A percentile compares a stretch with the other conserved stretches of the same genome.
phyloP scores from a whole-genome alignment of 805 yeast species.

The Metschnikowia lachancei region DNA sequence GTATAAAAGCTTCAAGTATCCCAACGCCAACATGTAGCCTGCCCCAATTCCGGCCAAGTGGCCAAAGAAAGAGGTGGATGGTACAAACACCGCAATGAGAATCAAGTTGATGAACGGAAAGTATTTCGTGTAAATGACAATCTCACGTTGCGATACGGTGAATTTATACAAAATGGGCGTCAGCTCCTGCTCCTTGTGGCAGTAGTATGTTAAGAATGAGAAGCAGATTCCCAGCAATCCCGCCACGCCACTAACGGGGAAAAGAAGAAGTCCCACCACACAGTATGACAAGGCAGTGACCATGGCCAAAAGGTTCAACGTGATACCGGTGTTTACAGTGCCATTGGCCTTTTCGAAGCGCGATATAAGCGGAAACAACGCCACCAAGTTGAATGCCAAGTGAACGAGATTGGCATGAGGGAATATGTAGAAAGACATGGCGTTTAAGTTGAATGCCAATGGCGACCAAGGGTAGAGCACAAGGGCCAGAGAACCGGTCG shows the following conservation, averaged over 20 bases:
- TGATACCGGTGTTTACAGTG: conserved; percentile 80
- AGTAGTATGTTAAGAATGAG: conserved; percentile 59
- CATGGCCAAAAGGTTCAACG: conserved; percentile 69
- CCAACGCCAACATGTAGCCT: conserved; percentile 63
- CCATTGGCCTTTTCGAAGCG: conserved; percentile 73
- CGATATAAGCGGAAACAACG: conserved; percentile 58
- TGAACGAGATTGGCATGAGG: conserved; percentile 64
- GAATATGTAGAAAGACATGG: conserved; percentile 70
- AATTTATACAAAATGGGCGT: conserved; percentile 41
- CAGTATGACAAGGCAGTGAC: conserved; percentile 65
- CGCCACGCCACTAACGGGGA: conserved; percentile 51
- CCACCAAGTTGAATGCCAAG: conserved; percentile 54
- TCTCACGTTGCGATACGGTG: conserved; percentile 33
- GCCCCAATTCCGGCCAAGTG: conserved; percentile 64
- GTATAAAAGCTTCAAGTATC: conserved; percentile 53
- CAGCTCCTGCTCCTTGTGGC: conserved; percentile 43
- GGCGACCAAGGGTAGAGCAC: conserved; percentile 48
- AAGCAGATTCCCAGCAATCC: conserved; percentile 79
- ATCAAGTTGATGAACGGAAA: conserved; percentile 55
- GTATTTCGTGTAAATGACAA: conserved; percentile 55
- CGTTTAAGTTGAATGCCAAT: conserved; percentile 42
- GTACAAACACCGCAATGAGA: conserved; percentile 50
- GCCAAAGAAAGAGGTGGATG: conserved; percentile 70
- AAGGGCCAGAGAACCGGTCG: conserved; percentile 14
- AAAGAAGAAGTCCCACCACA: conserved; percentile 47